Conservation (phyloP, 306 rosid genomes). For the Mimosa pudica region DNA sequence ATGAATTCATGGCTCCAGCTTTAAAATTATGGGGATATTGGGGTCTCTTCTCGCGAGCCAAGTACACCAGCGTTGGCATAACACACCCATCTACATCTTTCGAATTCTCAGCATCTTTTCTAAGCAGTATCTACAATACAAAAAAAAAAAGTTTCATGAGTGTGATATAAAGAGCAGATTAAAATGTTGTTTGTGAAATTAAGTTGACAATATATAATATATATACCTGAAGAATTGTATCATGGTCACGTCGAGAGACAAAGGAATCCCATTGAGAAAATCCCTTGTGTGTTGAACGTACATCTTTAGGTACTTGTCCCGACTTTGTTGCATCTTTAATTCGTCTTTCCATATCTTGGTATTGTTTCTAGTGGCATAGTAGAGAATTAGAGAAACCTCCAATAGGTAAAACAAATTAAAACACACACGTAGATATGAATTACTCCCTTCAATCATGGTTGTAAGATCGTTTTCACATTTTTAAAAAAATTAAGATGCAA, state of each 20-base stretch:
- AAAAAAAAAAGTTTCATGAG: neutral
- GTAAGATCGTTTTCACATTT: too few species aligned
- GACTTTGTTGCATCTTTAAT: slow-evolving; percentile 47
- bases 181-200: neutral
- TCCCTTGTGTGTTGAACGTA: slow-evolving; percentile 44
- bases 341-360: slow-evolving; percentile 63
- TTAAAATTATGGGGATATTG: slow-evolving; percentile 71
- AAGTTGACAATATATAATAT: neutral
- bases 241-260: slow-evolving; percentile 67
- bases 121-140: slow-evolving; percentile 56
- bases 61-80: slow-evolving; percentile 75
- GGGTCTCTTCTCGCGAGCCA: slow-evolving; percentile 88
- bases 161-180: neutral
- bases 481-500: too few species aligned
- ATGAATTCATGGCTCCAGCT: slow-evolving; percentile 93
- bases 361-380: slow-evolving; percentile 49
- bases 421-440: too few species aligned
- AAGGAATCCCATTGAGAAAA: slow-evolving; percentile 66
- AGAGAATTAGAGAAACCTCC: neutral
- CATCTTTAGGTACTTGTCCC: slow-evolving; percentile 59
- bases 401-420: too few species aligned
- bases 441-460: too few species aligned
- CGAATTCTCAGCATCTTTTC: slow-evolving; percentile 49
- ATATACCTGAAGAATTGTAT: slow-evolving; percentile 68
- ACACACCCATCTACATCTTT: slow-evolving; percentile 57